These are phyloP conservation scores for Mortierella sp. DNA, from an alignment of 371 early-diverging fungal genomes.

Conservation along the genomic window DNA sequence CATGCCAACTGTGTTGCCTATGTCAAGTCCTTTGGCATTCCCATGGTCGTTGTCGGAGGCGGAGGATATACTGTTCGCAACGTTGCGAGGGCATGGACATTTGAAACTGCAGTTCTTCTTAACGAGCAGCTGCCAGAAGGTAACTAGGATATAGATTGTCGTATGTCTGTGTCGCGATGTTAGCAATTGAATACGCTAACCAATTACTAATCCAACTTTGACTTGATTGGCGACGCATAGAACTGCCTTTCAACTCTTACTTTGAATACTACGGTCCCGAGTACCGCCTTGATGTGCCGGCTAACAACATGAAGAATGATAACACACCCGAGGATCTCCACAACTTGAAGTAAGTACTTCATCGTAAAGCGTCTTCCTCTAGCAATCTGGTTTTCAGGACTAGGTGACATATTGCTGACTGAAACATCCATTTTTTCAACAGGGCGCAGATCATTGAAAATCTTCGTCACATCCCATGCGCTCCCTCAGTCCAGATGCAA, in stretches of 20 bases:
- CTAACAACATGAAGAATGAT: conserved; percentile 97
- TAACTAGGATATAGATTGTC: neutral
- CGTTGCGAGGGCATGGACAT: conserved; percentile 98
- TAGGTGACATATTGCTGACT: too few relatives aligned
- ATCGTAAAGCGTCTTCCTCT: too few relatives aligned
- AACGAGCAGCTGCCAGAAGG: conserved; percentile 55
- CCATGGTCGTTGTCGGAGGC: conserved; percentile 97
- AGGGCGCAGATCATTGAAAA: conserved; percentile 88
- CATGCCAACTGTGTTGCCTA: conserved; percentile 96
- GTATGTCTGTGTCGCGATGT: neutral
- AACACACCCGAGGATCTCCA: conserved; percentile 95
- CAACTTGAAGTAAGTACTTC: conserved; percentile 74
- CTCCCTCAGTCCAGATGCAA: conserved; percentile 98
- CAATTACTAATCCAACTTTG: neutral
- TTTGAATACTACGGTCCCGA: conserved; percentile 97
- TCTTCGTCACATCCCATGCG: conserved; percentile 87
- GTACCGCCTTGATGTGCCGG: conserved; percentile 93
- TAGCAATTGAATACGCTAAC: neutral
- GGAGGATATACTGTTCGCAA: conserved; percentile 99
- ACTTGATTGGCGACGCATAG: conserved; percentile 61
- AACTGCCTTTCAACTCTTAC: conserved; percentile 96
- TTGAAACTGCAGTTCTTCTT: conserved; percentile 92
- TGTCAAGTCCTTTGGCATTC: conserved; percentile 94
- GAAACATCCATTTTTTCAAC: neutral
- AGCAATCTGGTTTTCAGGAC: neutral